phyloP scores from a whole-genome alignment of 768 basidiomycete genomes.

The Artomyces pyxidatus region DNA sequence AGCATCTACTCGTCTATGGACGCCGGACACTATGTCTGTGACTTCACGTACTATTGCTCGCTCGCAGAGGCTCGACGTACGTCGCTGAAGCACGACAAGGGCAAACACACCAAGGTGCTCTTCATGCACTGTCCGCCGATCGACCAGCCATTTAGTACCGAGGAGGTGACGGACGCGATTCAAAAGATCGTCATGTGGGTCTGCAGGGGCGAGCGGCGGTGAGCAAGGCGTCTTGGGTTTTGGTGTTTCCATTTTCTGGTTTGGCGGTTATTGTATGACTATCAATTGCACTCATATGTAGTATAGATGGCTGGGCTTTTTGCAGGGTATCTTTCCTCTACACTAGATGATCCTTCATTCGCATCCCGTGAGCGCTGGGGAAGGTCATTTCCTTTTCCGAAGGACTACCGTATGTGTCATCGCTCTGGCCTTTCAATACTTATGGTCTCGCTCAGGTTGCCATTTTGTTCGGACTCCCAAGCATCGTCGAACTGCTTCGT shows the following conservation, averaged over 20 bases:
- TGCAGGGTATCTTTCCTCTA: too few relatives aligned
- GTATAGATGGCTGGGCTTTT: background rate
- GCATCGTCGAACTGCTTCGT: too few relatives aligned
- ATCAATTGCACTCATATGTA: background rate
- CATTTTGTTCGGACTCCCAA: too few relatives aligned
- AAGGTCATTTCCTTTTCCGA: too few relatives aligned
- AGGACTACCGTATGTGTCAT: too few relatives aligned
- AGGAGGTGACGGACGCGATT: constrained; percentile 61
- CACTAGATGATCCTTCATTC: too few relatives aligned
- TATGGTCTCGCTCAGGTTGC: too few relatives aligned
- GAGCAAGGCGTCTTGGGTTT: constrained; percentile 8
- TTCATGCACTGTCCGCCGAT: constrained; percentile 70
- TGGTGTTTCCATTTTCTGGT: background rate
- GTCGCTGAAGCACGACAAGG: constrained; percentile 10
- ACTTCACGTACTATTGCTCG: constrained; percentile 71
- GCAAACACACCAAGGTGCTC: constrained; percentile 37
- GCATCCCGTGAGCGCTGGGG: too few relatives aligned
- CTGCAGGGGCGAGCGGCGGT: constrained; percentile 19
- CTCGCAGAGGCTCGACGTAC: constrained; percentile 53
- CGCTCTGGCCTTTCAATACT: too few relatives aligned
- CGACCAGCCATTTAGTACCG: constrained; percentile 52
- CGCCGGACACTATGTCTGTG: constrained; percentile 69
- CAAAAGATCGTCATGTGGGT: constrained; percentile 57
- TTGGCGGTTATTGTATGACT: background rate
- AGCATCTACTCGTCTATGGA: constrained; percentile 64